Evolutionary conservation across 257 asterid species (phyloP), one percentile per base, ranked within the genome.

Genomic region (Rhazya stricta): DNA sequence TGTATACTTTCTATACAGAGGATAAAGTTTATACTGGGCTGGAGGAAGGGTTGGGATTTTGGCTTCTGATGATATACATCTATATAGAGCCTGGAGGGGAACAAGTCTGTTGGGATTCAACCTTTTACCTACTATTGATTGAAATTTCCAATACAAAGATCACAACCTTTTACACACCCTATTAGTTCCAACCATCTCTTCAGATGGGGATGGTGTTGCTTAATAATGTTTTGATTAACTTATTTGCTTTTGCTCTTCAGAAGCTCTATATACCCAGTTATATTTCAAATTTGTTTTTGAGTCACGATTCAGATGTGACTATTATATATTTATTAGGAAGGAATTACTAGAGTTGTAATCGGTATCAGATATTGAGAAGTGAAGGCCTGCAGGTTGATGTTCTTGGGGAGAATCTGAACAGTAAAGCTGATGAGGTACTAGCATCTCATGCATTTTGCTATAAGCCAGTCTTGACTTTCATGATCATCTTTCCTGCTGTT

Each of bases 361-460:
- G 99, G 99, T 68, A 90, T 95, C 58, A 87, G 99, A 73, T 96
- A 95, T 78, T 95, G n/a, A 89, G 89, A 83, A 82, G 84, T 80
- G 91, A 88, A 85, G 98, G 97, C 65, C 69, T 95, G 81, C 77
- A 84, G 79, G 99, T 95, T 81, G 96, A 92, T 79, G 96, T 95
- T 87, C 90, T 95, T 39, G 96, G 97, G 69, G 98, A 95, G 86
- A 88, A 91, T 72, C 80, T 91, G 65, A 93, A 86, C 23, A 89
- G 87, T 83, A 91, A 88, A 86, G 79, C 84, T 54, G 73, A 87
- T 36, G 96, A 95, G 96, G 99, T 94, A 78, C 78, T 72, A 10
- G 66, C 34, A 29, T 58, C 39, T 58, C 21, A 25, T 58, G 37
- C 21, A 12, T 8, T 58, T 58, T 58, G 21, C 66, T 58, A 8